Evolutionary conservation across 2,329 filamentous ascomycete species (phyloP).

Genomic region (Penicillium verrucosum): DNA sequence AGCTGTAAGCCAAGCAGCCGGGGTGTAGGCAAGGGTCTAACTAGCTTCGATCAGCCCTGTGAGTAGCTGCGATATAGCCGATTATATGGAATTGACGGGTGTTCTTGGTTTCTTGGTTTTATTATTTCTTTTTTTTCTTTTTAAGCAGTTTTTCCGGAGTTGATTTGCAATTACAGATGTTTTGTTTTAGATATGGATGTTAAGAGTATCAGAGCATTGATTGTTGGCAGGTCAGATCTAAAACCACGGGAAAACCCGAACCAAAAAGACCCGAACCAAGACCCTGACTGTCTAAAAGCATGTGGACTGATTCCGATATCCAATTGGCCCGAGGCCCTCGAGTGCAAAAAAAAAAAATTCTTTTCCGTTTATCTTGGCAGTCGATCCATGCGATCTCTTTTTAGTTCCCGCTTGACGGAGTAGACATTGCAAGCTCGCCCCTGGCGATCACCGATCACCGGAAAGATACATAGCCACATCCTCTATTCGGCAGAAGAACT

Average conservation of each 20-base stretch:
- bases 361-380: neutral
- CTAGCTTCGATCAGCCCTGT: neutral
- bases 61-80: neutral
- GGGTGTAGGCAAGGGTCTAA: neutral
- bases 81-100: neutral
- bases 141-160: neutral
- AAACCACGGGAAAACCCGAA: slow-evolving; percentile 1
- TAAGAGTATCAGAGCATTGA: neutral
- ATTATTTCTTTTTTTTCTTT: too few species aligned
- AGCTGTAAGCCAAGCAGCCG: neutral
- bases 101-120: too few species aligned
- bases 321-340: neutral
- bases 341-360: neutral
- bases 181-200: neutral
- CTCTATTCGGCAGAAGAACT: neutral
- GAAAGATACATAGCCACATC: neutral
- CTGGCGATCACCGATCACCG: slow-evolving; percentile 9
- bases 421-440: slow-evolving; percentile 1
- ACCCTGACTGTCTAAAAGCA: neutral
- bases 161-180: neutral
- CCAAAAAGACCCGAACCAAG: neutral
- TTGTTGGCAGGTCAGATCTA: neutral
- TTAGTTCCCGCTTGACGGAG: slow-evolving; percentile 3
- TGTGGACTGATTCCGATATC: neutral
- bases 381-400: neutral